Percentiles rank a stretch among this genome's conserved stretches.
These are phyloP conservation scores for Hypoxylon sp. DNA, from an alignment of 2,329 filamentous ascomycete species.

Conservation along the genomic window DNA sequence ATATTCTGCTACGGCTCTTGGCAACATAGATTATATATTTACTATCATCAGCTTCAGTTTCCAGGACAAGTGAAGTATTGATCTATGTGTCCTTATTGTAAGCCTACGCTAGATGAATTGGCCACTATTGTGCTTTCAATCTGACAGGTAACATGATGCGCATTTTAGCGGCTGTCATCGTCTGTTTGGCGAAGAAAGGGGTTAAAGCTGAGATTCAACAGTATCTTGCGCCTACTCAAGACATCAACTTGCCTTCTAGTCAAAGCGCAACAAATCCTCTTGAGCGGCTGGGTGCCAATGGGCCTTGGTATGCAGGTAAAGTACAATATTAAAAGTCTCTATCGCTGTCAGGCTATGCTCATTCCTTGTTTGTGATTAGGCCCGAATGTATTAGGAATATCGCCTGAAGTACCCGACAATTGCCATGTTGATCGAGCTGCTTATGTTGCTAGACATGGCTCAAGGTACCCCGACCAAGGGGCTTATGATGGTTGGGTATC, in stretches of 20 bases:
- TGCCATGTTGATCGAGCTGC: constrained; percentile 69
- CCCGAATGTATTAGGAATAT: constrained; percentile 64
- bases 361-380: constrained; percentile 47
- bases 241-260: constrained; percentile 46
- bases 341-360: background rate
- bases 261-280: constrained; percentile 53
- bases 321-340: constrained; percentile 45
- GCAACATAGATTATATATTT: constrained; percentile 1
- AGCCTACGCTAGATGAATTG: too few species aligned
- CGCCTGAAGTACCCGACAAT: constrained; percentile 60
- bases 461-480: constrained; percentile 67
- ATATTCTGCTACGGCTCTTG: background rate
- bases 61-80: background rate
- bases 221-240: constrained; percentile 44
- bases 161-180: constrained; percentile 12
- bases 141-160: constrained; percentile 34
- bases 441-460: constrained; percentile 68
- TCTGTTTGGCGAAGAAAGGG: constrained; percentile 19
- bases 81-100: background rate
- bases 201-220: constrained; percentile 25
- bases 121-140: too few species aligned
- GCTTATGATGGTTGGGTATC: constrained; percentile 66
- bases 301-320: constrained; percentile 62
- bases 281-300: constrained; percentile 60
- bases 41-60: background rate